Conservation (phyloP, 768 basidiomycete genomes). For the Trametes gibbosa region DNA sequence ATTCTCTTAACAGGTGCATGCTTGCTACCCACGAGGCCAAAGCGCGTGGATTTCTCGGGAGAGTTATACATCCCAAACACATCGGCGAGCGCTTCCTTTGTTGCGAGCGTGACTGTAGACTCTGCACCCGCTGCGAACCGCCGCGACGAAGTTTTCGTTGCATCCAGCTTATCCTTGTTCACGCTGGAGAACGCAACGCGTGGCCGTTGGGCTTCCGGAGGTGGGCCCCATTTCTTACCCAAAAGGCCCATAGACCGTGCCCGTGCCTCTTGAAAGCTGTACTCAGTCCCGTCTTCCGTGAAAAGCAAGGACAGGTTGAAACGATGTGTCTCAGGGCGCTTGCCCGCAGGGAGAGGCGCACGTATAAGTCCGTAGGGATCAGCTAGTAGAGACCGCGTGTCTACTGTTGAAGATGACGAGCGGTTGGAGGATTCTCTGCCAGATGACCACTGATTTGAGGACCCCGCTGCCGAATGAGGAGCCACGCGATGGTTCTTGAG, state of each 20-base stretch:
- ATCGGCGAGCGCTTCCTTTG: constrained; percentile 90
- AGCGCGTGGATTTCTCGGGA: constrained; percentile 69
- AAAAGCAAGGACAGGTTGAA: constrained; percentile 70
- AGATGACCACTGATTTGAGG: constrained; percentile 41
- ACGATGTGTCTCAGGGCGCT: constrained; percentile 67
- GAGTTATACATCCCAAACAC: constrained; percentile 97
- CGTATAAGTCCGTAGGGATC: constrained; percentile 71
- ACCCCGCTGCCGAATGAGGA: constrained; percentile 33
- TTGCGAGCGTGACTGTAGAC: constrained; percentile 94
- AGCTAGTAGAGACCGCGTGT: constrained; percentile 17
- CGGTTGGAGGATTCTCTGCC: not conserved
- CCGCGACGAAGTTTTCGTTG: constrained; percentile 34
- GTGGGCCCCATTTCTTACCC: constrained; percentile 82
- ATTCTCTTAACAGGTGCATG: constrained; percentile 70
- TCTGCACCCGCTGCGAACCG: constrained; percentile 51
- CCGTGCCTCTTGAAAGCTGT: constrained; percentile 80
- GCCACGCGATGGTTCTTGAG: constrained; percentile 35
- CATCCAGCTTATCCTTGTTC: constrained; percentile 38
- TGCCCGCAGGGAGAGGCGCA: constrained; percentile 63
- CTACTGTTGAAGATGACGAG: constrained; percentile 1
- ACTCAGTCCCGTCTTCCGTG: constrained; percentile 77
- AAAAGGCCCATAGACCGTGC: constrained; percentile 79
- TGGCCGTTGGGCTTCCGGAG: constrained; percentile 39
- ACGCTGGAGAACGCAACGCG: constrained; percentile 58
- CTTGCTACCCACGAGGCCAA: constrained; percentile 57